phyloP scores from a whole-genome alignment of 768 basidiomycete genomes.

The Amanita molliuscula region DNA sequence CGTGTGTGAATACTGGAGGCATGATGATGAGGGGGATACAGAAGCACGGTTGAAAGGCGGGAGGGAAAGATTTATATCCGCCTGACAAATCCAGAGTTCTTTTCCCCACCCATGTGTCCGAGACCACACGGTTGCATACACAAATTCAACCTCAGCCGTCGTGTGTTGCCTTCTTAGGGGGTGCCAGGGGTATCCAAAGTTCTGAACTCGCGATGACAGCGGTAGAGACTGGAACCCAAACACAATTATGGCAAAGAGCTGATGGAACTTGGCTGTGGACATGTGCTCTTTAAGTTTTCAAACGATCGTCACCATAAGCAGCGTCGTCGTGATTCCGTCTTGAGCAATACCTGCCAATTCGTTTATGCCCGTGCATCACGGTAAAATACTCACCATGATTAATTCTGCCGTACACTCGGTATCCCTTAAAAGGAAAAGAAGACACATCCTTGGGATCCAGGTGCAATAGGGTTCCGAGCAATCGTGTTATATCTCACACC shows the following conservation, averaged over 20 bases:
- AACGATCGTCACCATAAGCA: conserved; percentile 42
- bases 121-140: too few relatives aligned
- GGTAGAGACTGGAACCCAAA: too few relatives aligned
- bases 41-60: neutral
- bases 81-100: too few relatives aligned
- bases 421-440: neutral
- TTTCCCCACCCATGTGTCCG: too few relatives aligned
- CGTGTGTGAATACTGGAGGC: conserved; percentile 29
- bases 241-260: too few relatives aligned
- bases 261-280: too few relatives aligned
- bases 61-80: neutral
- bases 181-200: too few relatives aligned
- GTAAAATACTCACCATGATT: conserved; percentile 19
- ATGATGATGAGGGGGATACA: conserved; percentile 12
- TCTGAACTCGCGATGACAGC: too few relatives aligned
- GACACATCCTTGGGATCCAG: conserved; percentile 36
- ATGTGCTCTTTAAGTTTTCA: neutral
- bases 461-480: conserved; percentile 31
- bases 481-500: conserved; percentile 38
- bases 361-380: neutral
- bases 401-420: conserved; percentile 12
- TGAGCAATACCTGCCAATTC: conserved; percentile 40
- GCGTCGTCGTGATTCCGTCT: conserved; percentile 43
- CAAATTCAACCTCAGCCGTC: too few relatives aligned
- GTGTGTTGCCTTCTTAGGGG: too few relatives aligned